Evolutionary conservation across 1,139 yeast genomes (phyloP), one percentile per base, ranked within the genome.

Genomic region (Hansenula sp.): DNA sequence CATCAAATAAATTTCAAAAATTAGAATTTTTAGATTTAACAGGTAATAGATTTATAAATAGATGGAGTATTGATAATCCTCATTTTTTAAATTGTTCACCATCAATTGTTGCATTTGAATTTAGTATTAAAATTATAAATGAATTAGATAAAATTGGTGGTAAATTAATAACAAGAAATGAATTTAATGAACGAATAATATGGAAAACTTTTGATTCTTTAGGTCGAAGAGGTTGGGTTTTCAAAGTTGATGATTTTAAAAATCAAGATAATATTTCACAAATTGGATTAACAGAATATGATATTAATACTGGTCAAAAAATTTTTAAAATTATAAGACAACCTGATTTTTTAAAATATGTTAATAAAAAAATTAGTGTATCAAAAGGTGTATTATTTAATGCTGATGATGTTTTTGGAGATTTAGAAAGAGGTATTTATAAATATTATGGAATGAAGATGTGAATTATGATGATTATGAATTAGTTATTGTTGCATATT

Each of bases 151-250:
- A 46, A 64, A 60, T 78, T 67, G 61, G 81, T 70, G 62, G 83
- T 75, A 46, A 71, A 64, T 58, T 60, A 47, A 57, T 51, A 34
- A 34, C 37, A 17, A 13, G 18, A 85, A 84, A 67, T 67, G 50
- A 69, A 67, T 44, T 72, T 65, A 49, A 78, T 29, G 43, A 43
- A 5, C 36, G 46, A 65, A 56, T 76, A 65, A 54, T 78, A 69
- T 61, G 83, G 83, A 48, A 71, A 64, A 53, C 65, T 32, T 64
- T 60, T 22, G 70, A 64, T 44, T 60, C 67, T 2, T 60, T 66
- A 12, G 95, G 95, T 6, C 71, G 96, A 48, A 70, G 96, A 46
- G 80, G 86, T n/a, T 88, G 96, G 96, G 60, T 86, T 18, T 83
- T 79, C 57, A 77, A 75, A 55, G 64, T 78, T 20, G 72, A 66